Conservation (phyloP, 192 early-diverging fungal genomes). For the Backusella tarrabulga region DNA sequence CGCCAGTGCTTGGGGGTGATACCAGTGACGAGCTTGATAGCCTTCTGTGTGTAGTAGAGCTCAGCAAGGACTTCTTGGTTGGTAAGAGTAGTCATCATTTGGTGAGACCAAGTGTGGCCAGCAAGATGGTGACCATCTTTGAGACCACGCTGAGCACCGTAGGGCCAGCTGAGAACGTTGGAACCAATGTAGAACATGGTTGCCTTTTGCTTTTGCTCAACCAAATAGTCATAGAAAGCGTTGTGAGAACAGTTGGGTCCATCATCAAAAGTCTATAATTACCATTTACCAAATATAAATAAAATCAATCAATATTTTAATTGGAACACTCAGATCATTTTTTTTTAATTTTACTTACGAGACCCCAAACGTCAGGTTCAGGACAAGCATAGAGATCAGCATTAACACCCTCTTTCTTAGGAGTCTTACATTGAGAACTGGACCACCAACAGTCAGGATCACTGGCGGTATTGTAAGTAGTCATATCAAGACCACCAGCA, state of each 20-base stretch:
- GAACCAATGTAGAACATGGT: conserved; percentile 67
- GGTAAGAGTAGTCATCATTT: conserved; percentile 48
- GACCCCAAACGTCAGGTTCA: conserved; percentile 46
- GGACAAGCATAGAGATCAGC: conserved; percentile 42
- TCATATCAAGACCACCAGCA: conserved; percentile 32
- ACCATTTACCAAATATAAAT: not conserved
- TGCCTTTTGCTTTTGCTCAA: conserved; percentile 45
- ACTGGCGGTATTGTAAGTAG: conserved; percentile 12
- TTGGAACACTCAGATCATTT: not conserved
- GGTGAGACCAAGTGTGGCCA: conserved; percentile 64
- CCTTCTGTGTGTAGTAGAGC: conserved; percentile 52
- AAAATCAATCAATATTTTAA: not conserved
- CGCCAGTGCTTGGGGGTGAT: conserved; percentile 39
- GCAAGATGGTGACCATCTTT: conserved; percentile 64
- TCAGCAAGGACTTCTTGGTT: conserved; percentile 54
- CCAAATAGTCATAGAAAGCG: conserved; percentile 46
- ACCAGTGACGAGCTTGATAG: conserved; percentile 42
- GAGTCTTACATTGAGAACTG: conserved; percentile 39
- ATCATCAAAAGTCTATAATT: conserved; percentile 59
- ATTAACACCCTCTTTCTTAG: conserved; percentile 24
- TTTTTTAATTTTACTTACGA: conserved; percentile 23
- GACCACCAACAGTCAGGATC: conserved; percentile 50
- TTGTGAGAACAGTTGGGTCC: conserved; percentile 53
- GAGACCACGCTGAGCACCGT: conserved; percentile 41
- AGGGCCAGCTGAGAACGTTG: conserved; percentile 51